Conservation (phyloP, 2,329 filamentous ascomycete genomes). For the Fusarium cyanostomum region DNA sequence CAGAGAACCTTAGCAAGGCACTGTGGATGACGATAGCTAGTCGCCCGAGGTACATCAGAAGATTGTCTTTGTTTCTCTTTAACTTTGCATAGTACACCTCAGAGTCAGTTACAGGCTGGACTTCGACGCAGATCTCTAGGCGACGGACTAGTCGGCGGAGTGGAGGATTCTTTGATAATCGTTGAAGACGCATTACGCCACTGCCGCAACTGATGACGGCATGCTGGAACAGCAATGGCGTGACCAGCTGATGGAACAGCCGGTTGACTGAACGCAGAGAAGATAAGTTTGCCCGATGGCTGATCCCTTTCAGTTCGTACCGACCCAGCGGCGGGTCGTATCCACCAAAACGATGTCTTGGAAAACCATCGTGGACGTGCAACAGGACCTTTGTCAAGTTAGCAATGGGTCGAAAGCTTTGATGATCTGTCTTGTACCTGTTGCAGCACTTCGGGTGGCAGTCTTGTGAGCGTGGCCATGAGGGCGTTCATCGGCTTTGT, state of each 20-base stretch:
- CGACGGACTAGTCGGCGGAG: constrained; percentile 12
- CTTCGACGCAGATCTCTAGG: constrained; percentile 7
- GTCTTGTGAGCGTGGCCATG: not conserved
- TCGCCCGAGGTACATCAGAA: not conserved
- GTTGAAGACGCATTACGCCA: not conserved
- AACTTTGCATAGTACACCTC: not conserved
- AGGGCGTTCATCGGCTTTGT: not conserved
- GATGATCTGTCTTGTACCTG: not conserved
- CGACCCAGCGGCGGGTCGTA: not conserved
- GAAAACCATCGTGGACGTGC: not conserved
- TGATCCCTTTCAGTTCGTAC: constrained; percentile 6
- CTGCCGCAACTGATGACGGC: not conserved
- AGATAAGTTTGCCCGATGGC: not conserved
- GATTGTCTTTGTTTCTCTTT: not conserved
- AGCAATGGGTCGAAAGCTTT: not conserved
- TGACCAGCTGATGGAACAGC: not conserved
- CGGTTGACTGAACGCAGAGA: constrained; percentile 8
- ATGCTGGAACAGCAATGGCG: constrained; percentile 9
- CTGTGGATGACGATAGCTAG: constrained; percentile 10
- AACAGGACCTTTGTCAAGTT: not conserved
- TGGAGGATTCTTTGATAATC: not conserved
- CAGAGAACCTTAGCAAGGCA: constrained; percentile 3
- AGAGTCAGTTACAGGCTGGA: not conserved
- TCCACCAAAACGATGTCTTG: not conserved
- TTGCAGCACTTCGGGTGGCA: constrained; percentile 7